Evolutionary conservation across 108 stramenopile species (phyloP), one percentile per base, ranked within the genome.

Genomic region (Cyclotella baltica): DNA sequence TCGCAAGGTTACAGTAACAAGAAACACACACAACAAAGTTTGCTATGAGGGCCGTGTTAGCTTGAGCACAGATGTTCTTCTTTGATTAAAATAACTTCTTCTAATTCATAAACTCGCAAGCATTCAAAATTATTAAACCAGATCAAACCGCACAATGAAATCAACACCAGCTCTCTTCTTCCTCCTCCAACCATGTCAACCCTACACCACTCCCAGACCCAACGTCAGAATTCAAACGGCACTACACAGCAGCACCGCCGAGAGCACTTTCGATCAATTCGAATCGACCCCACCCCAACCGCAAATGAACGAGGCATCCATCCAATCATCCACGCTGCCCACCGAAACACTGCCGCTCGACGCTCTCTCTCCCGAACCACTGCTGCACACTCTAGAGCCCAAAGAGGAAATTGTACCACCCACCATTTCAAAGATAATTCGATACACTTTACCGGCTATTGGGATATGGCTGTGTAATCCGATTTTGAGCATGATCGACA

Each of bases 391-490:
- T 30, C 58, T 59, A n/a, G n/a, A n/a, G n/a, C n/a, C 23, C 23
- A 8, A 23, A 29, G 29, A 9, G 20, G 48, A 0, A 3, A 63
- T 81, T 43, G 80, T 77, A 35, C 74, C 89, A 11, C 93, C 93
- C 16, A 62, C 67, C 23, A 76, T 92, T 2, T 20, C 38, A 0
- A 90, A 88, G 67, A 95, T 95, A 68, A 78, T 95, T 3, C 85
- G 76, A n/a, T 96, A 89, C 75, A 90, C 91, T 51, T 73, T 93
- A 69, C 92, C 95, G 2, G 95, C 95, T 0, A 91, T 93, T 56
- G 95, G 93, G 3, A 89, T 96, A 15, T 96, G 92, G 92, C 67
- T 93, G 15, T 96, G 95, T 55, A 67, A 78, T 27, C 95, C 92
- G 5, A 67, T 95, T 0, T 68, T 95, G 13, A 91, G 90, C 34